Base-by-base conservation (phyloP, 208 protist genomes). In the Acanthamoeba royreba region DNA sequence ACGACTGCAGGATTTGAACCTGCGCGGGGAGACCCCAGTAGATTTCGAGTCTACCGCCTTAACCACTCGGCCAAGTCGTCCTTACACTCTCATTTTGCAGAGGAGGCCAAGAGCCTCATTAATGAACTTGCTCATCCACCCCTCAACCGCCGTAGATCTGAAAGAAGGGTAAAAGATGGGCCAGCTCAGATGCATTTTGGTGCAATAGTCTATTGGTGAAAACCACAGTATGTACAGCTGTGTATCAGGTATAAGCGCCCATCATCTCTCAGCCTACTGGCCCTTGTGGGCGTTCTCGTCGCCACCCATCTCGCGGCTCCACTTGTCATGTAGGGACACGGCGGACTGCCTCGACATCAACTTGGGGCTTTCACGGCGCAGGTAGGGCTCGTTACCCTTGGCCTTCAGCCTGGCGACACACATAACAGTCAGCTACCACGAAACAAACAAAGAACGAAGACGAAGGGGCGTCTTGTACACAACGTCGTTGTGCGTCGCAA, bases 401-500 rank as follows among this genome's bases (percentile, higher is more conserved):
- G 72, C 72, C 72, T 83, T 83, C 11, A 83, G 11, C 4, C 72
- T 83, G 42, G n/a, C n/a, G n/a, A n/a, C 42, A 77, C 66, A 77
- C 66, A 15, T 25, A 55, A n/a, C n/a, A n/a, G n/a, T 55, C 13
- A 19, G 9, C 49, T 25, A 55, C 49, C 9, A 55, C 49, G 19
- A 55, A 55, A 19, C 49, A n/a, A n/a, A n/a, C n/a, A n/a, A n/a
- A n/a, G n/a, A n/a, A n/a, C n/a, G n/a, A n/a, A n/a, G n/a, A n/a
- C n/a, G n/a, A 25, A 77, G 63, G 63, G 8, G 63, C 63, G 4
- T 25, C 4, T 45, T 38, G 72, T 83, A 83, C 72, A 83, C 15
- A 22, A 83, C 72, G 43, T 83, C 72, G 72, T 83, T 83, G 72
- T 83, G 72, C 25, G 72, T 83, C 17, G 72, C 72, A 52, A 83